Conservation (phyloP, 2,329 filamentous ascomycete genomes). For the Aspergillus sergii region DNA sequence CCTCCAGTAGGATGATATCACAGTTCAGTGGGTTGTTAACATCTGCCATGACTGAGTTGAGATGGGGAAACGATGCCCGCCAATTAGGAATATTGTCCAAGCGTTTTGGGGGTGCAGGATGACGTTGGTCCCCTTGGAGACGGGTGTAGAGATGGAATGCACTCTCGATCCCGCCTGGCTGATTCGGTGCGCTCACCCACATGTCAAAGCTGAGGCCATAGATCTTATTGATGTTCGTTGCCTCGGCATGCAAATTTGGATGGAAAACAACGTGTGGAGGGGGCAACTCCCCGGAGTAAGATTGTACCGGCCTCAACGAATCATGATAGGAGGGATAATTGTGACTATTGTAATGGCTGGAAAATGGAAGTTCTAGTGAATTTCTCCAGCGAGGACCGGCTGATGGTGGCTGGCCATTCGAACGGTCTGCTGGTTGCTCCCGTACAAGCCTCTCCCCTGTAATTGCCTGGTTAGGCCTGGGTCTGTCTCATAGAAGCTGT, state of each 20-base stretch:
- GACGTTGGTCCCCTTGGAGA: conserved; percentile 42
- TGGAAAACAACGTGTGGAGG: conserved; percentile 38
- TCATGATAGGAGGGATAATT: conserved; percentile 34
- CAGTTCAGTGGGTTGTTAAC: conserved; percentile 37
- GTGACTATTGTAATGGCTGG: conserved; percentile 33
- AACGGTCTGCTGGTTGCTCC: conserved; percentile 36
- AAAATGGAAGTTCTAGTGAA: conserved; percentile 35
- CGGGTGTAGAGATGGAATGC: conserved; percentile 49
- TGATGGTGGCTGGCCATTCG: conserved; percentile 36
- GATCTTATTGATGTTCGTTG: conserved; percentile 29
- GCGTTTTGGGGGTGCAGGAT: conserved; percentile 38
- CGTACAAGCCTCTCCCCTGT: conserved; percentile 44
- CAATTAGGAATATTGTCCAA: conserved; percentile 45
- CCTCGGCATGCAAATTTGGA: conserved; percentile 33
- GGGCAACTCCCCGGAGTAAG: conserved; percentile 38
- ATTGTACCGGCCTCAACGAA: conserved; percentile 33
- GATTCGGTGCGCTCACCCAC: conserved; percentile 46
- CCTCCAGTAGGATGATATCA: conserved; percentile 49
- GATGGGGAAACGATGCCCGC: conserved; percentile 44
- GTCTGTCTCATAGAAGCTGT: not conserved
- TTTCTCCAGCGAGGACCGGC: conserved; percentile 35
- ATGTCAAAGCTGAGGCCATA: conserved; percentile 48
- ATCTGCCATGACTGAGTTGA: conserved; percentile 40
- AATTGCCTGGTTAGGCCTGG: conserved; percentile 4
- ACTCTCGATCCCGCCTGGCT: conserved; percentile 39